These are phyloP conservation scores for Linum lewisii DNA, from an alignment of 345 rosid species.

Conservation along the genomic window DNA sequence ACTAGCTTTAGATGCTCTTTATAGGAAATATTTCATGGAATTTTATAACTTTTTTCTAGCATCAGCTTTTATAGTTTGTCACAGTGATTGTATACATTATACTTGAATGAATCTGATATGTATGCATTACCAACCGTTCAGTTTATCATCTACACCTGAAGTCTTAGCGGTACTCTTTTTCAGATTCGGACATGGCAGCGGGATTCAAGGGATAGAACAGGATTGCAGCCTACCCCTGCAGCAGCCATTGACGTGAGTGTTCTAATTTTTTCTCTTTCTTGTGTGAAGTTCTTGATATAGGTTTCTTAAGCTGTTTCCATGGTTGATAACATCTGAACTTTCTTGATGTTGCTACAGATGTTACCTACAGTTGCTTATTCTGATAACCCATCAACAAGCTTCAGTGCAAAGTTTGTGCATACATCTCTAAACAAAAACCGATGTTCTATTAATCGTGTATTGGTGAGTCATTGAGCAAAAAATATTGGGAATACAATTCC, in stretches of 20 bases:
- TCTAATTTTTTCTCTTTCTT: constrained; percentile 10
- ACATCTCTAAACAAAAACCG: constrained; percentile 90
- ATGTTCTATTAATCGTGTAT: constrained; percentile 80
- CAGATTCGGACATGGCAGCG: constrained; percentile 84
- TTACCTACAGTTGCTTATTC: constrained; percentile 79
- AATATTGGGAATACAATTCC: not conserved
- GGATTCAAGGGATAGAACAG: constrained; percentile 70
- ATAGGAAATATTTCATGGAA: not conserved
- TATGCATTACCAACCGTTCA: not conserved
- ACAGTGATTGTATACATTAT: not conserved
- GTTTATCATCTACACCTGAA: constrained; percentile 6
- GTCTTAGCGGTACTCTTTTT: constrained; percentile 6
- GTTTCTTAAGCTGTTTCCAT: constrained; percentile 4
- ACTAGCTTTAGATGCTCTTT: not conserved
- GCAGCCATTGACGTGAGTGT: constrained; percentile 81
- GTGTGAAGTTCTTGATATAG: not conserved
- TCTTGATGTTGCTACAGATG: constrained; percentile 44
- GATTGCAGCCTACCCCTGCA: constrained; percentile 78
- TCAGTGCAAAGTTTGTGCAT: constrained; percentile 93
- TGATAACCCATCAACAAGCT: constrained; percentile 94
- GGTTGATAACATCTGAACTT: constrained; percentile 7
- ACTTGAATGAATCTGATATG: not conserved
- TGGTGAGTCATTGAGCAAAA: constrained; percentile 39
- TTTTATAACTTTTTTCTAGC: not conserved
- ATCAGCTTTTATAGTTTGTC: not conserved